These are phyloP conservation scores for Termitomyces sp. DNA, from an alignment of 768 basidiomycete genomes.

Conservation along the genomic window DNA sequence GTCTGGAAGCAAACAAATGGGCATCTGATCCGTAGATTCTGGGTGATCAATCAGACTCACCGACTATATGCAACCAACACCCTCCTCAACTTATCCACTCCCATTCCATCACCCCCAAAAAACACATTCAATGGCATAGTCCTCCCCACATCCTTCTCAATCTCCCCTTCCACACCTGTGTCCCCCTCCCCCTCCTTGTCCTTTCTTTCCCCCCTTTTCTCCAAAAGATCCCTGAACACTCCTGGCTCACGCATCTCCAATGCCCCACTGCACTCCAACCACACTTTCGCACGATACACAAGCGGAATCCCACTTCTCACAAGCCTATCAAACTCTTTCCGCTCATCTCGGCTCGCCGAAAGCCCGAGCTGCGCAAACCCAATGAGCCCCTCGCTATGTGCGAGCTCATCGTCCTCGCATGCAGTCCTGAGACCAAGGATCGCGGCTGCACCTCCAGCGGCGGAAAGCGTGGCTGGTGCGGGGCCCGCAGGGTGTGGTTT, in stretches of 20 bases:
- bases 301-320: slow-evolving; percentile 88
- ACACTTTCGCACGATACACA: slow-evolving; percentile 81
- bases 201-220: slow-evolving; percentile 27
- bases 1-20: slow-evolving; percentile 45
- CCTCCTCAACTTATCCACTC: slow-evolving; percentile 87
- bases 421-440: slow-evolving; percentile 67
- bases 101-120: slow-evolving; percentile 95
- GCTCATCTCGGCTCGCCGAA: slow-evolving; percentile 73
- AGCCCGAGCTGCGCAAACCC: slow-evolving; percentile 89
- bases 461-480: slow-evolving; percentile 24
- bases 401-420: slow-evolving; percentile 69
- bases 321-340: slow-evolving; percentile 75
- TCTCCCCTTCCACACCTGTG: slow-evolving; percentile 66
- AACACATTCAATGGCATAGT: slow-evolving; percentile 95
- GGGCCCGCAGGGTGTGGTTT: slow-evolving; percentile 25
- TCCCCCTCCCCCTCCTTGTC: slow-evolving; percentile 33
- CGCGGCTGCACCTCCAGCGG: slow-evolving; percentile 52
- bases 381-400: slow-evolving; percentile 82
- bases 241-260: slow-evolving; percentile 93
- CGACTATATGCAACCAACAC: slow-evolving; percentile 91
- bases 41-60: slow-evolving; percentile 43
- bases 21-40: neutral
- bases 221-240: slow-evolving; percentile 81
- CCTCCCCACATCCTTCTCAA: slow-evolving; percentile 93
- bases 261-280: slow-evolving; percentile 93